Base-by-base conservation (phyloP, 139 green algal genomes). In the Chlamydomonas sp. region DNA sequence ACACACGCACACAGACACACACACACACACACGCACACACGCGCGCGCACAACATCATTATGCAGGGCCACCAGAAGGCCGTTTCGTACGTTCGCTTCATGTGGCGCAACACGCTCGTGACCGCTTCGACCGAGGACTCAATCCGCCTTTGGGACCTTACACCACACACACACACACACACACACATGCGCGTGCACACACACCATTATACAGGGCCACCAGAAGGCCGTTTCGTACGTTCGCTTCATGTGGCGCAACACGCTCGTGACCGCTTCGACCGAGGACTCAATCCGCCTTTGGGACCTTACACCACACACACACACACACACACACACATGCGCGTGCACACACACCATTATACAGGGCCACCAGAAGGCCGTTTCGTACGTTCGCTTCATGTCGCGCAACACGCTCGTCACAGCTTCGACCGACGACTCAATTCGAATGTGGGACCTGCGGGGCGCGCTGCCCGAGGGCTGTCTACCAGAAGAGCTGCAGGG, bases 81-180 rank as follows among this genome's bases (percentile, higher is more conserved):
- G 92, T 98, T 31, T 91, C 89, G 22, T 97, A 96, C 70, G 92
- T 98, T 38, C 86, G 89, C 43, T 97, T 86, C 71, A 50, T 89
- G 16, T 67, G 35, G 22, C 35, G 33, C 6, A 71, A 30, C 3
- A 73, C 89, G 69, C 74, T 98, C 5, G 88, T 94, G 1, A 90
- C 86, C 1, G 87, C 93, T 1, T 97, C 90, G 6, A 97, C 90
- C 20, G 93, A 98, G 79, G 88, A 76, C 65, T 94, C 89, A 2
- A 67, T 95, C 36, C 68, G 82, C 33, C 73, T 91, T 48, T 94
- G 88, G 87, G 57, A 29, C 57, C 57, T 64, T n/a, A n/a, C n/a
- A n/a, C n/a, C n/a, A n/a, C n/a, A n/a, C n/a, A n/a, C n/a, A n/a
- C n/a, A n/a, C n/a, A n/a, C n/a, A n/a, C 54, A 24, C 24, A 29